Conservation (phyloP, 768 basidiomycete genomes). For the Boletus edulis region DNA sequence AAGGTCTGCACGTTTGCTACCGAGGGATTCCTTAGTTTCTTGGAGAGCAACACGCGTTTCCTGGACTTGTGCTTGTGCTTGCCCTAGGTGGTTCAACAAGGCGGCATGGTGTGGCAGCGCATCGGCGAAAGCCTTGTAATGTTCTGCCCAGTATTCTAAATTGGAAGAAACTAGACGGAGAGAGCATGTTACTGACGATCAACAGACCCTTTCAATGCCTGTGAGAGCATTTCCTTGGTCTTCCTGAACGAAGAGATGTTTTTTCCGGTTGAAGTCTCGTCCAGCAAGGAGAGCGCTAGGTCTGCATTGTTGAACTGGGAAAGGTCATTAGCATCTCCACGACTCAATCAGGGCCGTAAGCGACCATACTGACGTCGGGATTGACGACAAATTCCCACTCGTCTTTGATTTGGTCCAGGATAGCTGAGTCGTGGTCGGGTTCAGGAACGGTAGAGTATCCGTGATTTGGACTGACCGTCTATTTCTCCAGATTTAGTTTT, state of each 20-base stretch:
- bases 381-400: conserved; percentile 90
- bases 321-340: conserved; percentile 7
- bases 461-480: conserved; percentile 57
- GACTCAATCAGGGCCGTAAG: not conserved
- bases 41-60: conserved; percentile 67
- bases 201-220: conserved; percentile 82
- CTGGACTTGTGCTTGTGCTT: conserved; percentile 72
- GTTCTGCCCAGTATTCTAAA: conserved; percentile 46
- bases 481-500: conserved; percentile 75
- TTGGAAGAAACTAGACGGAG: not conserved
- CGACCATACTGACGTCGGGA: conserved; percentile 57
- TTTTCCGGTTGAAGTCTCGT: conserved; percentile 68
- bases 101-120: conserved; percentile 88
- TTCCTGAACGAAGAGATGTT: conserved; percentile 73
- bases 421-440: conserved; percentile 44
- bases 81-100: conserved; percentile 66
- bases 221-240: conserved; percentile 75
- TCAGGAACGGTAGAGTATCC: not conserved
- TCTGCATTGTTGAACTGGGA: conserved; percentile 90
- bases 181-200: conserved; percentile 57
- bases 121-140: conserved; percentile 95
- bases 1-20: conserved; percentile 82
- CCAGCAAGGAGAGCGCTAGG: conserved; percentile 85
- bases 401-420: conserved; percentile 81
- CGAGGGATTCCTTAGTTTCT: conserved; percentile 77